Percentiles rank a stretch among this genome's conserved stretches.
Conservation (phyloP, 495 filamentous ascomycete genomes). For the Neurospora discreta region DNA sequence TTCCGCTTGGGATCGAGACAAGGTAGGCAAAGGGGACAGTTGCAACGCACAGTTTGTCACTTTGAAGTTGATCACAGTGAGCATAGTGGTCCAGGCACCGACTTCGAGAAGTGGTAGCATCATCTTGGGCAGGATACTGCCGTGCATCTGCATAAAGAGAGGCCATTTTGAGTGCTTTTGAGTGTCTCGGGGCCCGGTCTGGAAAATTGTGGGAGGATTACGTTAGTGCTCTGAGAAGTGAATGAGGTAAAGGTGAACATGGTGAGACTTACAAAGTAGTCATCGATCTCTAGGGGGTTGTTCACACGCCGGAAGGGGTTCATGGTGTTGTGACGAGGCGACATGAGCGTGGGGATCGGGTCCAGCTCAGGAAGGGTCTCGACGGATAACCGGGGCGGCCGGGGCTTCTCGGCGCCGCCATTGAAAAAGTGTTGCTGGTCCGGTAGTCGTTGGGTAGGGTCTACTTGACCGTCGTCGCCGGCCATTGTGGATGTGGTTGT, state of each 20-base stretch:
- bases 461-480: slow-evolving; percentile 1
- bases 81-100: slow-evolving; percentile 54
- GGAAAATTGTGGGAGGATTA: slow-evolving; percentile 1
- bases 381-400: not conserved
- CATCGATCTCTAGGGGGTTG: slow-evolving; percentile 35
- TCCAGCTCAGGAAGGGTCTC: not conserved
- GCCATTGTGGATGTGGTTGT: slow-evolving; percentile 5
- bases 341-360: slow-evolving; percentile 19
- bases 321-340: slow-evolving; percentile 24
- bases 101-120: slow-evolving; percentile 61
- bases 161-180: slow-evolving; percentile 74
- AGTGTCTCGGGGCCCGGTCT: slow-evolving; percentile 57
- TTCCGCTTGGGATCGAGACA: not conserved
- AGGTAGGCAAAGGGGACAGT: not conserved
- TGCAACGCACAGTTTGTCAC: slow-evolving; percentile 36
- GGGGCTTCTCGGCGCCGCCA: not conserved
- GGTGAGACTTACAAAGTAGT: slow-evolving; percentile 39
- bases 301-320: slow-evolving; percentile 37
- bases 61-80: slow-evolving; percentile 44
- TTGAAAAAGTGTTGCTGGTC: not conserved
- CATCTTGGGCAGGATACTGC: slow-evolving; percentile 71
- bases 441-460: not conserved
- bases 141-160: slow-evolving; percentile 67
- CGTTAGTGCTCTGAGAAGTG: not conserved
- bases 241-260: not conserved